Base-by-base conservation (phyloP, 148 eudicot genomes). In the Fagopyrum tataricum region DNA sequence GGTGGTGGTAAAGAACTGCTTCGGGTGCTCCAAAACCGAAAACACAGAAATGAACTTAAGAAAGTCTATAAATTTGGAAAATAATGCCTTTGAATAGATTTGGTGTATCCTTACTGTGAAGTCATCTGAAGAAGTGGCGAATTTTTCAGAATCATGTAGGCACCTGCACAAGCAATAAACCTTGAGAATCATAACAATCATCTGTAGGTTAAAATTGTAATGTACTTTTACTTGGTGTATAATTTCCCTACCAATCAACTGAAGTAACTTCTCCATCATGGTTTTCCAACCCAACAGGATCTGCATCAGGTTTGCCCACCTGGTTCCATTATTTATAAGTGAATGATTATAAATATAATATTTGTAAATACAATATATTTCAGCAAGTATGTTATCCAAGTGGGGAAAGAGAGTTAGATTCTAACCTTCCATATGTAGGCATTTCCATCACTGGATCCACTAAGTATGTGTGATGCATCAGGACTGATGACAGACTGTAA, bases 251-350 rank as follows among this genome's bases (percentile, higher is more conserved):
- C 98, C 98, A 95, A 82, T 88, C 91, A 71, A 95, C 93, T 47
- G 96, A 85, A 61, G 97, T 91, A 75, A 90, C 94, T 84, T 95
- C 97, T 76, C 88, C 90, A n/a, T 84, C 89, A 80, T 95, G 99
- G 82, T 84, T 79, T 79, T 79, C 69, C 77, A 91, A 74, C 18
- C 73, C 47, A 59, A 86, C 83, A 39, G 99, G 98, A 78, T 85
- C 88, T n/a, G 67, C 79, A 51, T 82, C 55, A 48, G 99, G 94
- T 78, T 77, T 81, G 43, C 86, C 82, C 73, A 89, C 95, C 98
- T 90, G 85, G 41, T 75, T 82, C 40, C 14, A 41, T 4, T 14
- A 5, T 31, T 21, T 11, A 14, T 4, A 64, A 6, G 17, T 5
- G 15, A 64, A 31, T 39, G 69, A 64, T 64, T 18, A 55, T 2